Conservation (phyloP, 106 monocot species). For the Dendrobium chrysotoxum region DNA sequence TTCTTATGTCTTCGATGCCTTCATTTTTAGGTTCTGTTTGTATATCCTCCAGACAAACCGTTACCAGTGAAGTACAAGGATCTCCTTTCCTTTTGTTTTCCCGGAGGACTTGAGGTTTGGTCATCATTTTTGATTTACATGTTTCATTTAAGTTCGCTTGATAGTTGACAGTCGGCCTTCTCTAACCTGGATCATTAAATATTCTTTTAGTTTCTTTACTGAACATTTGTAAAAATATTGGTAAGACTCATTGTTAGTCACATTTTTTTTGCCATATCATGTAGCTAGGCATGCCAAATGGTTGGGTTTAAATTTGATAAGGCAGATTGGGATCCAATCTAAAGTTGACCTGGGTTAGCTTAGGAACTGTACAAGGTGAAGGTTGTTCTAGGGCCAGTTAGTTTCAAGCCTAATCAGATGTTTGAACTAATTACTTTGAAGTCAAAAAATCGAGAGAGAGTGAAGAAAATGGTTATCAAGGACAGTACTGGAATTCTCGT, state of each 20-base stretch:
- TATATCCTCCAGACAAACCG: constrained; percentile 86
- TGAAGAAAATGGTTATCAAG: too few relatives aligned
- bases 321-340: too few relatives aligned
- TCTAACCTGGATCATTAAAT: neutral
- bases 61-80: constrained; percentile 90
- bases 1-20: neutral
- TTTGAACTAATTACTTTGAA: too few relatives aligned
- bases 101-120: constrained; percentile 84
- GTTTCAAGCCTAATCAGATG: too few relatives aligned
- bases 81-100: constrained; percentile 97
- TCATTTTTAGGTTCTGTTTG: constrained; percentile 77
- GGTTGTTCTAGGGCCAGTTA: too few relatives aligned
- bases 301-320: neutral
- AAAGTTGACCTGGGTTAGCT: too few relatives aligned
- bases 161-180: neutral
- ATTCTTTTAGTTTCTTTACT: neutral
- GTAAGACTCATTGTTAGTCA: neutral
- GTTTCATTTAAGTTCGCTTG: neutral
- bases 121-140: constrained; percentile 7
- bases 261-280: neutral
- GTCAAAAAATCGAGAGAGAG: too few relatives aligned
- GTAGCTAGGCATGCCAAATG: neutral
- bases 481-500: too few relatives aligned
- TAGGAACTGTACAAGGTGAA: too few relatives aligned
- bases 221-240: neutral